Percentiles rank a stretch among this genome's conserved stretches.
Conservation (phyloP, 139 green algal species). For the Medakamo hakoo region DNA sequence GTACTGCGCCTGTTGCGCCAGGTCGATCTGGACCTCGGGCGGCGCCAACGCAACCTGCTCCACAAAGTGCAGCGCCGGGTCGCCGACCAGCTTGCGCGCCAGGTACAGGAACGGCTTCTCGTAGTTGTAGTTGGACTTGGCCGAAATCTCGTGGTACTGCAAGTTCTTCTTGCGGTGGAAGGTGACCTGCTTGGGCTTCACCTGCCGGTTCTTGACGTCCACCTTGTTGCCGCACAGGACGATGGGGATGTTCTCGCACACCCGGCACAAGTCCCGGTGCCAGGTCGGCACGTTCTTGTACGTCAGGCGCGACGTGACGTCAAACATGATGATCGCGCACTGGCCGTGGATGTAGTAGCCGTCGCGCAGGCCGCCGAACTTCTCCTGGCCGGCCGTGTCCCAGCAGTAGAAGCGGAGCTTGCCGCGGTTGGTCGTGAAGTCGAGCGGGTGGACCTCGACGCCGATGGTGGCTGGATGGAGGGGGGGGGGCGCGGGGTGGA, state of each 20-base stretch:
- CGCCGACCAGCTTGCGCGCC: slow-evolving; percentile 90
- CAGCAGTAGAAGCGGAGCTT: slow-evolving; percentile 98
- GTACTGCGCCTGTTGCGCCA: slow-evolving; percentile 70
- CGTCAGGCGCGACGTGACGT: slow-evolving; percentile 96
- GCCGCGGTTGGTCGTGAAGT: slow-evolving; percentile 97
- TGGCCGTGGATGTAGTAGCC: slow-evolving; percentile 99
- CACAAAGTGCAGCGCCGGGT: slow-evolving; percentile 90
- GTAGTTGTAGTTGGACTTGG: slow-evolving; percentile 99
- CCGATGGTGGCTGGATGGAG: slow-evolving; percentile 79
- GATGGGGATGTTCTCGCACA: slow-evolving; percentile 99
- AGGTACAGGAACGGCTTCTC: slow-evolving; percentile 99
- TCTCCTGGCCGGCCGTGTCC: slow-evolving; percentile 97
- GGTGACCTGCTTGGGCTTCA: slow-evolving; percentile 98
- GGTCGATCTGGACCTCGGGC: slow-evolving; percentile 86
- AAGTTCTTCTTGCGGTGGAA: slow-evolving; percentile 99
- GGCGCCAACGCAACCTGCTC: slow-evolving; percentile 81
- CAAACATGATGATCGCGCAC: slow-evolving; percentile 99
- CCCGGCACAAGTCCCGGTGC: slow-evolving; percentile 94
- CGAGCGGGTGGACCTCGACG: slow-evolving; percentile 95
- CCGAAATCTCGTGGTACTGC: slow-evolving; percentile 99
- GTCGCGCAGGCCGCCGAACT: slow-evolving; percentile 96
- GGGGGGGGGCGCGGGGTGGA: background rate
- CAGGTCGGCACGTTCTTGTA: slow-evolving; percentile 99
- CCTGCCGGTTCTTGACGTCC: slow-evolving; percentile 99
- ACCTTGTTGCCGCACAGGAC: slow-evolving; percentile 99